These are phyloP conservation scores for Basipetospora chlamydospora DNA, from an alignment of 2,329 filamentous ascomycete species.

Conservation along the genomic window DNA sequence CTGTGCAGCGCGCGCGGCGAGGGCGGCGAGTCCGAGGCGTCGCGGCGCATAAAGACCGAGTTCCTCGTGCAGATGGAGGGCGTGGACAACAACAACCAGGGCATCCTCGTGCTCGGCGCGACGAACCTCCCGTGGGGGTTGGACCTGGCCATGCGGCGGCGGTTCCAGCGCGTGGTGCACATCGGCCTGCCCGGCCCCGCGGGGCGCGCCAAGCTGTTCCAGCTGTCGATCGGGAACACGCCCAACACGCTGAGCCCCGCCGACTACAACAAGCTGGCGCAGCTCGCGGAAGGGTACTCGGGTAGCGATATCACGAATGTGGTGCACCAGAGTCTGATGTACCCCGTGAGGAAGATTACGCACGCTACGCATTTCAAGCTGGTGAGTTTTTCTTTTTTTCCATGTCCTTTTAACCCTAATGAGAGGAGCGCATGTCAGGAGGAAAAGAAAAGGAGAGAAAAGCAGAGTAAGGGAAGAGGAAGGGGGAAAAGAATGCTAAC, in stretches of 20 bases:
- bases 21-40: slow-evolving; percentile 95
- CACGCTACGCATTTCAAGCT: slow-evolving; percentile 96
- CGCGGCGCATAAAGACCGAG: slow-evolving; percentile 94
- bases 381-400: slow-evolving; percentile 30
- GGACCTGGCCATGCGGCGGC: slow-evolving; percentile 84
- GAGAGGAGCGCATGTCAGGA: neutral
- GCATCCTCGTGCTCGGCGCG: slow-evolving; percentile 85
- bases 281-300: slow-evolving; percentile 83
- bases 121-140: slow-evolving; percentile 99
- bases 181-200: slow-evolving; percentile 82
- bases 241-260: slow-evolving; percentile 66
- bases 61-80: slow-evolving; percentile 98
- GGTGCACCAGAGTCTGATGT: slow-evolving; percentile 93
- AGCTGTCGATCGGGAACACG: slow-evolving; percentile 83
- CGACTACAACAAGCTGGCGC: slow-evolving; percentile 68
- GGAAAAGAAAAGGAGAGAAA: too few relatives aligned
- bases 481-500: slow-evolving; percentile 8
- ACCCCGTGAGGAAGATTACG: slow-evolving; percentile 90
- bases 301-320: slow-evolving; percentile 93
- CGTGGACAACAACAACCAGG: slow-evolving; percentile 87
- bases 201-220: slow-evolving; percentile 88
- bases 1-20: slow-evolving; percentile 85
- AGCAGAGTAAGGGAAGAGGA: neutral
- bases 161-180: slow-evolving; percentile 92
- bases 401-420: neutral